phyloP scores from a whole-genome alignment of 345 rosid genomes.

The Carallia pectinifolia region DNA sequence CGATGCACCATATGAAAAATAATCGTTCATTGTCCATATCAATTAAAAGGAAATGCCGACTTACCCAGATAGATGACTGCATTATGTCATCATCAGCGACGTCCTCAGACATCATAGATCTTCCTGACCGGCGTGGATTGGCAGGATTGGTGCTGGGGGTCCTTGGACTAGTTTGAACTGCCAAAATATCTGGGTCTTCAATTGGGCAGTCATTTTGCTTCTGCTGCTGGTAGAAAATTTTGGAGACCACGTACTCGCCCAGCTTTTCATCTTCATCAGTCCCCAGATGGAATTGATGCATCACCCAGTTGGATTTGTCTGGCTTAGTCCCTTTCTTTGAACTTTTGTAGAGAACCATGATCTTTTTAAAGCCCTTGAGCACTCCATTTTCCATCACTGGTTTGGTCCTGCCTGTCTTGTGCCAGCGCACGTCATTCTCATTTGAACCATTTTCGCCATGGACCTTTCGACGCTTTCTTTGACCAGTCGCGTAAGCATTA shows the following conservation, averaged over 20 bases:
- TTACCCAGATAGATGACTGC: slow-evolving; percentile 35
- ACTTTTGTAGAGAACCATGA: slow-evolving; percentile 84
- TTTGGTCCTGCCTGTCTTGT: slow-evolving; percentile 92
- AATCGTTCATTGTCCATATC: too few relatives aligned
- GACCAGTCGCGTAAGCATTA: slow-evolving; percentile 91
- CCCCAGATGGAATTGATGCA: slow-evolving; percentile 92
- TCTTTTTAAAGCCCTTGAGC: slow-evolving; percentile 76
- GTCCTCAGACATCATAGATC: slow-evolving; percentile 26
- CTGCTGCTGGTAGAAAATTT: slow-evolving; percentile 57
- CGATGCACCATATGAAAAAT: too few relatives aligned
- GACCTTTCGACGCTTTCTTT: slow-evolving; percentile 86
- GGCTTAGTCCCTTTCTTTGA: slow-evolving; percentile 70
- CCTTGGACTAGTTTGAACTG: slow-evolving; percentile 49
- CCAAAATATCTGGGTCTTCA: slow-evolving; percentile 43
- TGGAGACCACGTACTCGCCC: slow-evolving; percentile 79
- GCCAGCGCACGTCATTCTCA: slow-evolving; percentile 85
- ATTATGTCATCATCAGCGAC: slow-evolving; percentile 21
- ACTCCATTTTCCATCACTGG: slow-evolving; percentile 53
- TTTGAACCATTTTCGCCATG: slow-evolving; percentile 35
- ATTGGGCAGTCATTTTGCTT: slow-evolving; percentile 34
- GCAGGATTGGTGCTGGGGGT: slow-evolving; percentile 72
- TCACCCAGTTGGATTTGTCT: slow-evolving; percentile 75
- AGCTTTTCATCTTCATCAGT: slow-evolving; percentile 61
- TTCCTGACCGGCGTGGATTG: slow-evolving; percentile 46
- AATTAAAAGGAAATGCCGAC: background rate